Conservation (phyloP, 2,329 filamentous ascomycete species). For the Colletotrichum lentis region DNA sequence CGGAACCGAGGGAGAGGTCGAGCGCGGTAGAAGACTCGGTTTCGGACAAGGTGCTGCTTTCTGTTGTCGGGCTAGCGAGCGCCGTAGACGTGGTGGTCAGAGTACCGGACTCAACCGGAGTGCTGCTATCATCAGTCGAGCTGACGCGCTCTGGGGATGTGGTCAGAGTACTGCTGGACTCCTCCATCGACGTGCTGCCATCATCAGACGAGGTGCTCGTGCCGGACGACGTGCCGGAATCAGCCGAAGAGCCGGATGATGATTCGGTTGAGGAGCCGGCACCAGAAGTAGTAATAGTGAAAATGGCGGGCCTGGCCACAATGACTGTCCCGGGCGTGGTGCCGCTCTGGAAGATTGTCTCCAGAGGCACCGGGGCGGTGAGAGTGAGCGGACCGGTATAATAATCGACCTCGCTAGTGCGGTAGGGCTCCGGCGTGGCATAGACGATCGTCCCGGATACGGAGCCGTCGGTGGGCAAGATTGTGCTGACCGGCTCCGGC, state of each 20-base stretch:
- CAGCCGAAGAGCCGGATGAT: neutral
- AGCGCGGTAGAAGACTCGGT: neutral
- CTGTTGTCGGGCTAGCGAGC: too few relatives aligned
- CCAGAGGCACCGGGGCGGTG: neutral
- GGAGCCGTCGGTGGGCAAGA: neutral
- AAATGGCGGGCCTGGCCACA: constrained; percentile 12
- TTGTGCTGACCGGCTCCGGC: constrained; percentile 4
- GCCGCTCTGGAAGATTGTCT: constrained; percentile 7
- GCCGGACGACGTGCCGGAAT: too few relatives aligned
- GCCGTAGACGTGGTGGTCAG: too few relatives aligned
- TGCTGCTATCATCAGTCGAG: too few relatives aligned
- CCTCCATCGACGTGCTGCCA: neutral
- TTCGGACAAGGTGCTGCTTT: neutral
- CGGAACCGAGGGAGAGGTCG: neutral
- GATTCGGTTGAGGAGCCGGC: neutral
- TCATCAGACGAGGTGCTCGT: too few relatives aligned
- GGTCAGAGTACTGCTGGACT: neutral
- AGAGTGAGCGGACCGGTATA: constrained; percentile 12
- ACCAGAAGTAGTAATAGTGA: constrained; percentile 22
- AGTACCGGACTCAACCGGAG: too few relatives aligned
- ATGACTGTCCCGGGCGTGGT: constrained; percentile 24
- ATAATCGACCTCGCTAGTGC: constrained; percentile 21
- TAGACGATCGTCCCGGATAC: constrained; percentile 27
- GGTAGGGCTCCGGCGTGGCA: constrained; percentile 18
- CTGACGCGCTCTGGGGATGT: too few relatives aligned